Evolutionary conservation across 139 green algal genomes (phyloP), one percentile per base, ranked within the genome.

Genomic region (Pseudopediastrum boryanum): DNA sequence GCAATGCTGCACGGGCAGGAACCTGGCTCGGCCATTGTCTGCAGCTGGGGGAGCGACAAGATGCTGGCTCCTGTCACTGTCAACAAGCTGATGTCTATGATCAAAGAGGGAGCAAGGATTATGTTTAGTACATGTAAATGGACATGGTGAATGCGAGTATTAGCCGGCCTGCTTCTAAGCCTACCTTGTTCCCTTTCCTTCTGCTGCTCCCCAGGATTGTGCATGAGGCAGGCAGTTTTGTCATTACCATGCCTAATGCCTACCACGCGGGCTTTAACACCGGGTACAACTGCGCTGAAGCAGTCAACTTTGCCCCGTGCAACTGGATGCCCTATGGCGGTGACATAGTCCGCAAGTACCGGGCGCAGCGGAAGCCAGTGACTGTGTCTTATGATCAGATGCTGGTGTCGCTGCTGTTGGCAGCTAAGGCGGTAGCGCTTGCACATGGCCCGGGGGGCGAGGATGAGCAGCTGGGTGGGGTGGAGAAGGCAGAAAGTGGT

Each of bases 261-360:
- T 97, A 97, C 86, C 92, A 97, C 80, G 83, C 61, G 27, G 31
- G 58, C 56, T 95, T 97, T 78, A 86, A 83, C 54, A 79, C 87
- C 63, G 94, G 94, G 72, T 94, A 97, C 85, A 94, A 94, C 80
- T 64, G 92, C 16, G 90, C 88, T 10, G 95, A 98, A 88, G 92
- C 89, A 12, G 90, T 97, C 50, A 97, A 96, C 84, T 95, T 98
- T 51, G 90, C 82, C 4, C 87, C 90, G 13, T 61, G 67, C 0
- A 88, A 96, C 80, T 99, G 96, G 96, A 79, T 98, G 52, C 89
- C 90, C 1, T 83, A 84, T 58, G 93, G 92, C 71, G 80, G 74
- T 33, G 89, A 92, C 42, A 80, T 89, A 0, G 42, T 83, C 0
- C 54, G 77, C 42, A 93, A 92, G 68, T 96, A 95, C 82, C 66